Evolutionary conservation across 208 protist genomes (phyloP), one percentile per base, ranked within the genome.

Genomic region (Crithidia sp.): DNA sequence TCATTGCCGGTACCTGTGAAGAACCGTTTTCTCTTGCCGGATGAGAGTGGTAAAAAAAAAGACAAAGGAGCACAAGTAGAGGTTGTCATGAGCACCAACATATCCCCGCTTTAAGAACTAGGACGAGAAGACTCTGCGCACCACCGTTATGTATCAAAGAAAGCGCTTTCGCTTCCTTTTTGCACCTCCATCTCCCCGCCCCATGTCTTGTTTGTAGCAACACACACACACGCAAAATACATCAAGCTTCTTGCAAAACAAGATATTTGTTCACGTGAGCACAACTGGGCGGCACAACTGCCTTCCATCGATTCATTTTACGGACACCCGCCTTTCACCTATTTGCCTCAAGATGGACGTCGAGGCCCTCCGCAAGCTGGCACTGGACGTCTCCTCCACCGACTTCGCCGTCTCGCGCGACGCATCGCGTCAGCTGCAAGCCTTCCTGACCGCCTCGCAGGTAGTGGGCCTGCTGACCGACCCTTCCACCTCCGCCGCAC

Each of bases 321-420:
- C 28, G 28, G 28, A 28, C 28, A 28, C 28, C 1, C 1, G 28
- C 28, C 28, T 28, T 28, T 1, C 28, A 28, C 43, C 59, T 7
- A n/a, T 17, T 37, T 52, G 39, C 5, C 36, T 36, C 52, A 4
- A 16, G 17, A 84, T 84, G 80, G 64, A 84, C 45, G 62, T 70
- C 14, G 55, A 75, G 14, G 45, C 73, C 8, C 53, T 87, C 17
- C 64, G 68, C 0, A 17, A 56, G 43, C 49, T 80, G 41, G 82
- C 82, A 49, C 56, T 72, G 41, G 56, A 74, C 17, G 57, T 90
- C 56, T 85, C 83, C 13, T 81, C 82, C 1, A 74, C 71, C 19
- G 79, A 90, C 54, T 17, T 90, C 43, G 63, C 61, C 13, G 66
- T 78, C 3, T 79, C 77, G 2, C 49, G 67, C 10, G 82, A 86